Evolutionary conservation across 192 early-diverging fungal genomes (phyloP).

Genomic region (Dissophora globulifera): DNA sequence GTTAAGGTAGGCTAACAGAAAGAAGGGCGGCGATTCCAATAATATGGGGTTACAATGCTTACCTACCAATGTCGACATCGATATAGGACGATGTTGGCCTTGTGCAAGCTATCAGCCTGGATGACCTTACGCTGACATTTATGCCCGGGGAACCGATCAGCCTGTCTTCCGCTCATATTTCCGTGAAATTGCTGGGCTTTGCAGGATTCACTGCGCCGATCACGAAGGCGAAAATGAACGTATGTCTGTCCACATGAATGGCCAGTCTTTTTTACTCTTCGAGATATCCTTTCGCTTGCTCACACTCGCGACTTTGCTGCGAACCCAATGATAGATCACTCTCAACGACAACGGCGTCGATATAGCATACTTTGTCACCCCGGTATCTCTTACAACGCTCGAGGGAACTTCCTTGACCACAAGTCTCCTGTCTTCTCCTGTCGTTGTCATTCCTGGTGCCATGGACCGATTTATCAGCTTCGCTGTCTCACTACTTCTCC

Average conservation of each 20-base stretch:
- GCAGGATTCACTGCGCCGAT: not conserved
- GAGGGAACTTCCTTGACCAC: not conserved
- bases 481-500: not conserved
- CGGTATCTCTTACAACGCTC: not conserved
- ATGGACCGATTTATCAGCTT: conserved; percentile 1
- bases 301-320: too few relatives aligned
- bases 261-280: too few relatives aligned
- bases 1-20: not conserved
- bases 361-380: conserved; percentile 2
- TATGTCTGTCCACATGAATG: too few relatives aligned
- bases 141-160: not conserved
- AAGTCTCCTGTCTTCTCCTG: not conserved
- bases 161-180: not conserved
- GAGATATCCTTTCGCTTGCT: too few relatives aligned
- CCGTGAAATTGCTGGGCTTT: not conserved
- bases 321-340: too few relatives aligned
- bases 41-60: too few relatives aligned
- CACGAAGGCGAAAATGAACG: not conserved
- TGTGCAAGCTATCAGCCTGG: not conserved
- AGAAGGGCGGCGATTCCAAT: too few relatives aligned
- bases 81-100: not conserved
- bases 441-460: not conserved
- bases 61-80: too few relatives aligned
- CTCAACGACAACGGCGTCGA: not conserved
- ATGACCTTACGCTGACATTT: not conserved